Base-by-base conservation (phyloP, 2,329 filamentous ascomycete species). In the Trichoderma citrinoviride region DNA sequence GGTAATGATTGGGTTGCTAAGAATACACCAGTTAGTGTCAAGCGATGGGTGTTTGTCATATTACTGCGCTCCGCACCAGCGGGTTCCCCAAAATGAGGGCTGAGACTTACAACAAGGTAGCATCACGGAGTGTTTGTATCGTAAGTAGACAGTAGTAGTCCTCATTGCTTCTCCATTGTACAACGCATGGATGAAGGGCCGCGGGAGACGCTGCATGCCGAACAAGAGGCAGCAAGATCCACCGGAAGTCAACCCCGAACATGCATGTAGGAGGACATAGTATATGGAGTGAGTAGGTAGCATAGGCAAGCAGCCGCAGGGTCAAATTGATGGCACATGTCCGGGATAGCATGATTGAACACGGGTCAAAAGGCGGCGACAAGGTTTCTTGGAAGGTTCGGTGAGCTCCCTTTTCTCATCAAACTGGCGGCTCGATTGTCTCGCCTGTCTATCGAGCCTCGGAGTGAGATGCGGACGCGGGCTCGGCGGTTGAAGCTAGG, bases 381-480 rank as follows among this genome's bases (percentile, higher is more conserved):
- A 44, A 61, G 58, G 33, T 37, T 33, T 27, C 25, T 21, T 25
- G 5, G 49, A 54, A 62, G 49, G 47, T 62, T 62, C 58, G 19
- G 58, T 54, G 58, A 62, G 58, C 58, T 62, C 58, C 58, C 25
- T 46, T 61, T 55, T 43, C 44, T 33, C 23, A 40, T 17, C n/a
- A 50, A 27, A n/a, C 25, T 44, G 49, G 40, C 49, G 25, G 58
- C 58, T 61, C 47, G 40, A 61, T 17, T 44, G 58, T 43, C 27
- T 62, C 58, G 49, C 58, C 58, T 46, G 58, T 54, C 43, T 21
- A 21, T 61, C 37, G 47, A 44, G 23, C 33, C 19, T 62, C 25
- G 40, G 49, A 46, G n/a, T 54, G 40, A 54, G 49, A 44, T 54
- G 49, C 25, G 58, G 47, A 37, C 40, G 25, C 5, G 47, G 37